A percentile compares a stretch with the other conserved stretches of the same genome.
Conservation (phyloP, 495 filamentous ascomycete genomes). For the Penicillium desertorum region DNA sequence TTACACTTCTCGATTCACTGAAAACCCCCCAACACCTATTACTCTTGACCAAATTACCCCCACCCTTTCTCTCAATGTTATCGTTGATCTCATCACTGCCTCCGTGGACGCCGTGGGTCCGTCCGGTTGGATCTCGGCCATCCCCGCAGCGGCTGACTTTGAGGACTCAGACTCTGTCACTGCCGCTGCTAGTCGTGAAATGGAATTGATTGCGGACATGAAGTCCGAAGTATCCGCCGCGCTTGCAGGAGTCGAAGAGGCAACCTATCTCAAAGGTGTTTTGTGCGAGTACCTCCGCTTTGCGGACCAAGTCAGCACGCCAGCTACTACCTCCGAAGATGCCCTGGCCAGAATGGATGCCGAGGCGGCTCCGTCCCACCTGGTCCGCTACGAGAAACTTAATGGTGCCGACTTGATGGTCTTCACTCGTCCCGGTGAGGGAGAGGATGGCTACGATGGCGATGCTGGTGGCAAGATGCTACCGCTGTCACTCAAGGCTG, state of each 20-base stretch:
- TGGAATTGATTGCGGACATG: constrained; percentile 62
- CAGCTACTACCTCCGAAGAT: constrained; percentile 13
- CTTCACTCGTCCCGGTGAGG: constrained; percentile 33
- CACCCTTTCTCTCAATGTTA: constrained; percentile 51
- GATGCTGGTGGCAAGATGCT: constrained; percentile 42
- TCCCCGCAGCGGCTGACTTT: constrained; percentile 23
- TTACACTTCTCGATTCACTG: constrained; percentile 45
- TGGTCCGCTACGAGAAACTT: constrained; percentile 41
- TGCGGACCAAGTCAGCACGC: constrained; percentile 44
- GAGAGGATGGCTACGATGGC: constrained; percentile 38
- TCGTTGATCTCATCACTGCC: constrained; percentile 66
- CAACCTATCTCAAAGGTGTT: constrained; percentile 63
- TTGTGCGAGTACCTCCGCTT: constrained; percentile 71
- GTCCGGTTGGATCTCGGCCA: constrained; percentile 72
- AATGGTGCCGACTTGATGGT: constrained; percentile 47
- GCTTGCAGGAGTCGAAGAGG: constrained; percentile 74
- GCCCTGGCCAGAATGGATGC: constrained; percentile 15
- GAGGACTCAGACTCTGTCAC: constrained; percentile 48
- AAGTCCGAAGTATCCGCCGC: constrained; percentile 72
- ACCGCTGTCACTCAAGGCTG: constrained; percentile 73
- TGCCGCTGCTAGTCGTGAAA: constrained; percentile 54
- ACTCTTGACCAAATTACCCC: constrained; percentile 53
- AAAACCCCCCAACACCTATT: constrained; percentile 45
- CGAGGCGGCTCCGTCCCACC: constrained; percentile 20
- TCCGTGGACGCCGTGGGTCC: constrained; percentile 83